Percentiles rank a stretch among this genome's conserved stretches.
These are phyloP conservation scores for Mycena vitilis DNA, from an alignment of 768 basidiomycete species.

Conservation along the genomic window DNA sequence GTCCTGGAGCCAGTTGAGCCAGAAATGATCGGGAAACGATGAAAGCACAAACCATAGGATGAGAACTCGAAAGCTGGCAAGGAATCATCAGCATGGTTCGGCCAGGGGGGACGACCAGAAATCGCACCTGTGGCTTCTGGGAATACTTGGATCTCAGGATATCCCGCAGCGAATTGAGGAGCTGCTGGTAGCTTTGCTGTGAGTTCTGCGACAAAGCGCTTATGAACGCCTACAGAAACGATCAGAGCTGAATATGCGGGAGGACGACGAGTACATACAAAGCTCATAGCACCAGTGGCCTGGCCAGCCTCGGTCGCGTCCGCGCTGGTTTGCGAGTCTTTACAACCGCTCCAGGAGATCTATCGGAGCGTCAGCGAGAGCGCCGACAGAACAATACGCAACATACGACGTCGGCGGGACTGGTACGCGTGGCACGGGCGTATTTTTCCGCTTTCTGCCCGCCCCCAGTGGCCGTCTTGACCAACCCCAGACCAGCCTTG, in stretches of 20 bases:
- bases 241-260: not conserved
- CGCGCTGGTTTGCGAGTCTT: conserved; percentile 86
- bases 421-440: conserved; percentile 73
- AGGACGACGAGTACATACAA: conserved; percentile 54
- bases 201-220: conserved; percentile 60
- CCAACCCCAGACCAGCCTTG: conserved; percentile 75
- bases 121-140: conserved; percentile 69
- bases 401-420: conserved; percentile 88
- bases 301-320: conserved; percentile 75
- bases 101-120: conserved; percentile 35
- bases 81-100: conserved; percentile 3
- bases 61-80: conserved; percentile 50
- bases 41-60: conserved; percentile 54
- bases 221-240: conserved; percentile 64
- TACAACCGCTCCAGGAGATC: conserved; percentile 91
- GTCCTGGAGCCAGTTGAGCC: conserved; percentile 37
- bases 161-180: conserved; percentile 56
- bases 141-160: conserved; percentile 60
- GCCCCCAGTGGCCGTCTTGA: conserved; percentile 79
- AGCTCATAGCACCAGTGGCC: conserved; percentile 85
- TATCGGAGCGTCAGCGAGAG: too few species aligned
- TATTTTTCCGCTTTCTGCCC: conserved; percentile 72
- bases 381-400: not conserved
- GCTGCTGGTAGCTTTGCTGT: conserved; percentile 64
- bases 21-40: not conserved